phyloP scores from a whole-genome alignment of 805 yeast species.

The Cyberlindnera americana region DNA sequence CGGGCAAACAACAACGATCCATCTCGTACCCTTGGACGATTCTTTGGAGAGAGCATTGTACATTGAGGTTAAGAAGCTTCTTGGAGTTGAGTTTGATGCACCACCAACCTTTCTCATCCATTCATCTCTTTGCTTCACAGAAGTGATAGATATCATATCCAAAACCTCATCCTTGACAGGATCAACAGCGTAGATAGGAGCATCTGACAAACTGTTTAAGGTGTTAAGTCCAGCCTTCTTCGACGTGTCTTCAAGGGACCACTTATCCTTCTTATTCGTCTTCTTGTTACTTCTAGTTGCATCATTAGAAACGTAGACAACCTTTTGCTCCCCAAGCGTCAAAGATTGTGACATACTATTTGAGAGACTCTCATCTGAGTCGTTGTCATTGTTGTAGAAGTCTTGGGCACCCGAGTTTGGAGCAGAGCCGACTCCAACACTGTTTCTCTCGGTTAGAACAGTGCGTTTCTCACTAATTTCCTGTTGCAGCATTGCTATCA shows the following conservation, averaged over 20 bases:
- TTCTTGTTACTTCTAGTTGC: constrained; percentile 77
- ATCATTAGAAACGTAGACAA: constrained; percentile 68
- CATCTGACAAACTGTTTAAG: constrained; percentile 50
- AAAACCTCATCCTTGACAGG: constrained; percentile 74
- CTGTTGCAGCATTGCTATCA: constrained; percentile 41
- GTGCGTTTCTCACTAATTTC: constrained; percentile 23
- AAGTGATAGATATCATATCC: constrained; percentile 76
- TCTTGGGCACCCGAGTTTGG: constrained; percentile 19
- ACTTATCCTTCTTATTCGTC: constrained; percentile 69
- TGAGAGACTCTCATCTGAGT: constrained; percentile 25
- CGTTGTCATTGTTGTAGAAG: constrained; percentile 21
- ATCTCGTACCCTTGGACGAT: constrained; percentile 61
- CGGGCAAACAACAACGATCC: constrained; percentile 77
- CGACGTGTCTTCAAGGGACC: constrained; percentile 73
- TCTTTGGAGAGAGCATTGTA: constrained; percentile 73
- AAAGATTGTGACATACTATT: constrained; percentile 24
- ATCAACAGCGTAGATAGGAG: constrained; percentile 79
- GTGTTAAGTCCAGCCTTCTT: constrained; percentile 54
- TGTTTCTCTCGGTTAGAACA: neutral
- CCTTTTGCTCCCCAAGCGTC: constrained; percentile 47
- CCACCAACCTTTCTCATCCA: constrained; percentile 78
- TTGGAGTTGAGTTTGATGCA: constrained; percentile 70
- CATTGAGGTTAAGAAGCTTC: constrained; percentile 74
- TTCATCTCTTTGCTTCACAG: constrained; percentile 74
- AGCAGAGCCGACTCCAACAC: neutral